phyloP scores from a whole-genome alignment of 2,329 filamentous ascomycete genomes.

The Bipolaris cookei region DNA sequence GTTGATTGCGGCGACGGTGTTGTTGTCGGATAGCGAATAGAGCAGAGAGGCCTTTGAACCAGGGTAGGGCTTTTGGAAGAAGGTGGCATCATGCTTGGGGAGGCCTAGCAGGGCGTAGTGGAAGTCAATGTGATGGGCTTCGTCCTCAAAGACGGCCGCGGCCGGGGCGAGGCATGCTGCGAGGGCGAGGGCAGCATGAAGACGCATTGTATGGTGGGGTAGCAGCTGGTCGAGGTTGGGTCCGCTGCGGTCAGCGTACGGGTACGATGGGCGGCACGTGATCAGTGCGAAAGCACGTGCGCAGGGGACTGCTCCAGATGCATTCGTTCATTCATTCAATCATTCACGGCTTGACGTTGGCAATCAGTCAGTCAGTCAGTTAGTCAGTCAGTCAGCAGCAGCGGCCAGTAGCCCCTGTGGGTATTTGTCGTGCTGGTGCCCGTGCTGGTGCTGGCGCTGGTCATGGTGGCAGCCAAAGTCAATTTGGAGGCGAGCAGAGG shows the following conservation, averaged over 20 bases:
- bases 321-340: not conserved
- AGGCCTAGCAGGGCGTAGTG: slow-evolving; percentile 88
- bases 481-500: slow-evolving; percentile 5
- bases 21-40: slow-evolving; percentile 86
- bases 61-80: slow-evolving; percentile 87
- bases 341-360: too few species aligned
- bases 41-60: slow-evolving; percentile 86
- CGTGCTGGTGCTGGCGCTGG: too few species aligned
- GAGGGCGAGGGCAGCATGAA: slow-evolving; percentile 44
- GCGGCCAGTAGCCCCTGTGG: too few species aligned
- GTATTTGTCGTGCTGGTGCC: too few species aligned
- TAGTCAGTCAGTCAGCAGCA: too few species aligned
- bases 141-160: slow-evolving; percentile 81
- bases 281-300: not conserved
- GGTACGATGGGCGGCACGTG: too few species aligned
- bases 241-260: not conserved
- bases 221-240: slow-evolving; percentile 12
- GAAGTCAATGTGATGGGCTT: slow-evolving; percentile 91
- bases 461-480: not conserved
- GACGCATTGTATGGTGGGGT: slow-evolving; percentile 44
- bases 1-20: slow-evolving; percentile 85
- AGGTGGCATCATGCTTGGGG: slow-evolving; percentile 81
- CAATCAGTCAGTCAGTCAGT: too few species aligned
- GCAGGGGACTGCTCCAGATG: slow-evolving; percentile 6
- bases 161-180: slow-evolving; percentile 58